Percentiles rank a stretch among this genome's conserved stretches.
Evolutionary conservation across 805 yeast genomes (phyloP).

Genomic region (Diddensiella caesifluorescens): DNA sequence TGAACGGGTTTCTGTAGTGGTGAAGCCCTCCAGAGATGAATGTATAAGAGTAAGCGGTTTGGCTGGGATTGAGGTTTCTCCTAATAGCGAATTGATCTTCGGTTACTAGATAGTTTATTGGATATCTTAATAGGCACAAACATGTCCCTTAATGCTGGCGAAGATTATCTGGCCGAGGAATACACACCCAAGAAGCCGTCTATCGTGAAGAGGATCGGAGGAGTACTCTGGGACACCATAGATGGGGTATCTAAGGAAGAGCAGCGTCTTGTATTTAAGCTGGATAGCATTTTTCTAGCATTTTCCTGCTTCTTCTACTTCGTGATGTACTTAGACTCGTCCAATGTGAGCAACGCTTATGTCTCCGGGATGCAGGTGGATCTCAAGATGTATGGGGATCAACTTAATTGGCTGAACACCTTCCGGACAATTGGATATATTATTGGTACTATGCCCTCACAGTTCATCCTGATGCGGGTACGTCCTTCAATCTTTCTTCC

Average conservation of each 20-base stretch:
- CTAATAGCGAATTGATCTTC: not conserved
- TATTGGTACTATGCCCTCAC: constrained; percentile 33
- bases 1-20: not conserved
- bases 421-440: constrained; percentile 28
- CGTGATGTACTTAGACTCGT: constrained; percentile 34
- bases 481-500: constrained; percentile 36
- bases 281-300: constrained; percentile 37
- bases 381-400: constrained; percentile 24
- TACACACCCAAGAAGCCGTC: constrained; percentile 1
- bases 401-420: constrained; percentile 23
- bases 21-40: not conserved
- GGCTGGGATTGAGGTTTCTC: not conserved
- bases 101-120: not conserved
- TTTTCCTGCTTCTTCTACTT: constrained; percentile 45
- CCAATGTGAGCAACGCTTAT: constrained; percentile 41
- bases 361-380: constrained; percentile 39
- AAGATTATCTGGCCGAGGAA: not conserved
- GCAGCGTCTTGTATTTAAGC: constrained; percentile 32
- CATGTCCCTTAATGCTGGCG: not conserved
- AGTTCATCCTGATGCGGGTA: constrained; percentile 34
- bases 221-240: constrained; percentile 8
- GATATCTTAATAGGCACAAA: not conserved
- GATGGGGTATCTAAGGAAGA: constrained; percentile 30
- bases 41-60: not conserved
- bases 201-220: constrained; percentile 1